Evolutionary conservation across 2,329 filamentous ascomycete genomes (phyloP).

Genomic region (Alternaria sp.): DNA sequence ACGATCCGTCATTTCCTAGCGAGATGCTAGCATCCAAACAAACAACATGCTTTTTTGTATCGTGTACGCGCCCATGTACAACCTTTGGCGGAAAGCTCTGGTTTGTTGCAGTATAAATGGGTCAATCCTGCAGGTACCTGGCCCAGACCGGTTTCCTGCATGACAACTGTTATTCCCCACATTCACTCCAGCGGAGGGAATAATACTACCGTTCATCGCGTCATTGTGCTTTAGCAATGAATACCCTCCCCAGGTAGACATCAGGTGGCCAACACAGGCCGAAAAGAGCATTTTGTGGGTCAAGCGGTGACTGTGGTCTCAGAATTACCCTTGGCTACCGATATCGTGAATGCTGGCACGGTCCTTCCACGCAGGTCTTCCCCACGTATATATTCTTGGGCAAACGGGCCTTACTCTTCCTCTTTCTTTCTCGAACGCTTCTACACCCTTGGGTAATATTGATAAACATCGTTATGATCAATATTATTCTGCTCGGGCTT

Average conservation of each 20-base stretch:
- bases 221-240: constrained; percentile 3
- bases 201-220: not conserved
- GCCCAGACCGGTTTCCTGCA: constrained; percentile 2
- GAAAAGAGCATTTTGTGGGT: constrained; percentile 11
- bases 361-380: not conserved
- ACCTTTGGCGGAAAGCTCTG: not conserved
- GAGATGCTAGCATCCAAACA: constrained; percentile 4
- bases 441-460: constrained; percentile 3
- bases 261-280: constrained; percentile 4
- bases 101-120: not conserved
- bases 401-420: not conserved
- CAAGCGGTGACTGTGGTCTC: constrained; percentile 15
- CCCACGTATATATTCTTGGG: constrained; percentile 11
- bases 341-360: constrained; percentile 2
- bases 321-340: constrained; percentile 2
- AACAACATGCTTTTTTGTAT: constrained; percentile 1
- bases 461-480: constrained; percentile 20
- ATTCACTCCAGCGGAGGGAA: not conserved
- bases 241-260: not conserved
- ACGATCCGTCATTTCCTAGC: constrained; percentile 5
- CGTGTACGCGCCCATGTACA: constrained; percentile 10
- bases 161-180: constrained; percentile 4
- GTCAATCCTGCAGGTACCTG: constrained; percentile 1
- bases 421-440: not conserved
- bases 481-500: constrained; percentile 23